Evolutionary conservation across 1,284 basidiomycete species (phyloP).

Genomic region (Cryptococcus amylolentus): DNA sequence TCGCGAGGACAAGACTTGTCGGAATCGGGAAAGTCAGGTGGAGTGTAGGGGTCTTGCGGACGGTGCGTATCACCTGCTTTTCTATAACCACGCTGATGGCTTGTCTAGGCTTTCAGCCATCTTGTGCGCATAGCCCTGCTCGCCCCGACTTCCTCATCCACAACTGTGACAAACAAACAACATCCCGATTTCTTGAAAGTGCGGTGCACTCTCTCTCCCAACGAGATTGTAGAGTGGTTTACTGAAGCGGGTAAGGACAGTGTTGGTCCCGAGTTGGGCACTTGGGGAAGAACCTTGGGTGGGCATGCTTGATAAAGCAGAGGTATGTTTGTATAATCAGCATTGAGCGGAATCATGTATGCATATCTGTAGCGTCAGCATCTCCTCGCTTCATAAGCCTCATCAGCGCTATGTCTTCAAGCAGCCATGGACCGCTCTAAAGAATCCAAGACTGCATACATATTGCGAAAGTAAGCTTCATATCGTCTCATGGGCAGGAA

Average conservation of each 20-base stretch:
- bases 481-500: too few species aligned
- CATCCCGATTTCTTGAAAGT: constrained; percentile 43
- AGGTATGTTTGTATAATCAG: too few species aligned
- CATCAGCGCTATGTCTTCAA: too few species aligned
- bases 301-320: constrained; percentile 35
- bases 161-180: constrained; percentile 2
- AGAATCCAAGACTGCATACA: too few species aligned
- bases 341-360: too few species aligned
- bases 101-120: constrained; percentile 38
- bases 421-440: too few species aligned
- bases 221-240: constrained; percentile 49
- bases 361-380: too few species aligned
- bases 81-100: background rate
- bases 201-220: constrained; percentile 38
- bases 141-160: constrained; percentile 27
- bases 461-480: too few species aligned
- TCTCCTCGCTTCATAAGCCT: too few species aligned
- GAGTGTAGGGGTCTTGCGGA: constrained; percentile 37
- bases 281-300: constrained; percentile 47
- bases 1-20: constrained; percentile 46
- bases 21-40: constrained; percentile 47
- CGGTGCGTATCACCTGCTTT: constrained; percentile 25
- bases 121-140: constrained; percentile 40
- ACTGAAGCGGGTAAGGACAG: constrained; percentile 38
- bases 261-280: constrained; percentile 43